Evolutionary conservation across 1,284 basidiomycete genomes (phyloP), one percentile per base, ranked within the genome.

Genomic region (Trichosporon faecale): DNA sequence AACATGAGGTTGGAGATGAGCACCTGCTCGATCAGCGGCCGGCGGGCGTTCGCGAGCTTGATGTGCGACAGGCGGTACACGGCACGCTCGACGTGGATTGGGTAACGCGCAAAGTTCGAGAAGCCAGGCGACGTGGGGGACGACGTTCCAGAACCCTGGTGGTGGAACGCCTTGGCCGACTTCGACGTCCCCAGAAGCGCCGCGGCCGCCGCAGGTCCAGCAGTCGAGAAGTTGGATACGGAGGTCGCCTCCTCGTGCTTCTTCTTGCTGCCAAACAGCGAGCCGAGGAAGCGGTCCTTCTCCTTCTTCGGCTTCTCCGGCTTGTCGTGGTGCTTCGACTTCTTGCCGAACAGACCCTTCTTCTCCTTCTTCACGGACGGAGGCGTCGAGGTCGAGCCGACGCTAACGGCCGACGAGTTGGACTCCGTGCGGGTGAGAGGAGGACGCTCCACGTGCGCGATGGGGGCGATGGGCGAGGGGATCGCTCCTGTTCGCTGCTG

Each of bases 1-100:
- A 99, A 99, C 95, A 98, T 99, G 76, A 99, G 87, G 82, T 99
- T 99, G 78, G 94, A 97, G 83, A 99, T 99, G 72, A 99, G 85
- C 65, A 99, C 96, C 83, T 99, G 96, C 85, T 99, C 97, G 78
- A 97, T 98, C 18, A 99, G 86, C 21, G 97, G 95, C 57, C 96
- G 87, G 66, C 97, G 88, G 11, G 96, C 95, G 82, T 99, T 98
- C 27, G 97, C 96, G 60, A 99, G 87, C 84, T 99, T 99, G 86
- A 99, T 98, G 80, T 99, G 96, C 80, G 92, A 95, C 66, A 99
- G 86, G 66, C 96, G 88, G 84, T 99, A 99, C 66, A 99, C 95
- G 2, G 96, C 96, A 27, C 96, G 89, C 83, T 99, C 96, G 75
- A 99, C 94, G 79, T 98, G 96, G 73, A 99, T 97, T 8, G 96